Base-by-base conservation (phyloP, 1,139 yeast species). In the Debaryomycetaceae sp. region DNA sequence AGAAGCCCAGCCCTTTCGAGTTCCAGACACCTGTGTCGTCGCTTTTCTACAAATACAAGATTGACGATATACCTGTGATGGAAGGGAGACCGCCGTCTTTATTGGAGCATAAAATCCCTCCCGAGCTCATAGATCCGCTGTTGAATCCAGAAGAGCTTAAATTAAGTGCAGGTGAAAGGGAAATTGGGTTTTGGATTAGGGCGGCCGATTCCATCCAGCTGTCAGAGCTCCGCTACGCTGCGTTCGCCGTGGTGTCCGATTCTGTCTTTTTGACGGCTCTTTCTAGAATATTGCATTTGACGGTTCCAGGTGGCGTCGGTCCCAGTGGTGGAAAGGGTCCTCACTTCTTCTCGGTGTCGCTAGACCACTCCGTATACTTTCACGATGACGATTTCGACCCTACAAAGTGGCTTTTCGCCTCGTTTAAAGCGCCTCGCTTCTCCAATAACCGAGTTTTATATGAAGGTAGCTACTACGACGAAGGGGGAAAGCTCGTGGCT, bases 311-410 rank as follows among this genome's bases (percentile, higher is more conserved):
- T n/a, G 42, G 51, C 14, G 38, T 50, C 15, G 58, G 55, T 28
- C 38, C 44, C 17, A 50, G 46, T 41, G 56, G 61, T 44, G 50
- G 57, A 43, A 32, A 40, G 30, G 53, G 51, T 31, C 40, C 46
- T 11, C 54, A 55, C 44, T 67, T 63, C 38, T 68, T 70, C 45
- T 62, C 68, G 5, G 69, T 70, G 4, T 67, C 73, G 6, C 58
- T 71, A 40, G 77, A 71, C 52, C 77, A 71, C 44, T 50, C 69
- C 6, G 56, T 71, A 6, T 68, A 59, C 44, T 67, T 67, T 50
- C 77, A 71, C 45, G 75, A 70, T 42, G 72, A 62, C 36, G 62
- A 60, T 34, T 70, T 70, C 40, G 71, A 70, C 44, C 75, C 73
- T 2, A 63, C 63, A 5, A 52, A 63, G 22, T 71, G 75, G 74